phyloP scores from a whole-genome alignment of 2,329 filamentous ascomycete species.

The Penicillium sp. region DNA sequence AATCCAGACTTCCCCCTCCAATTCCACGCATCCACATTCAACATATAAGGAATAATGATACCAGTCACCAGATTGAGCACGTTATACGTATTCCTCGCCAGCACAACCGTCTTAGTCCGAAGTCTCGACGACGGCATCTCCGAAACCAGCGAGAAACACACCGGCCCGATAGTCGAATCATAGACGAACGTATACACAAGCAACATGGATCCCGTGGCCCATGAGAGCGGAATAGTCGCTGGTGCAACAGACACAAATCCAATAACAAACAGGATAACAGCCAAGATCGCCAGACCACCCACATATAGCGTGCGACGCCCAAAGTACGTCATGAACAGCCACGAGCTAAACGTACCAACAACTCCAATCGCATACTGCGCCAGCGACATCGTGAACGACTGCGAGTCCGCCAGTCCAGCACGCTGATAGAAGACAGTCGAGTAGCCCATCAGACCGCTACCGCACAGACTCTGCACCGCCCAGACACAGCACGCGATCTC shows the following conservation, averaged over 20 bases:
- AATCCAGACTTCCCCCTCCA: conserved; percentile 81
- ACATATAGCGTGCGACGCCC: conserved; percentile 44
- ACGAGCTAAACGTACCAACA: conserved; percentile 51
- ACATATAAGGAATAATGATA: conserved; percentile 81
- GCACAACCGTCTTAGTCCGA: conserved; percentile 54
- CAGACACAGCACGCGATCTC: conserved; percentile 42
- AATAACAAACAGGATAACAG: conserved; percentile 15
- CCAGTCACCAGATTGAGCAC: conserved; percentile 50
- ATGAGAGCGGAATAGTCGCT: conserved; percentile 28
- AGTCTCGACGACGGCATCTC: conserved; percentile 55
- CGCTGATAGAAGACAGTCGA: conserved; percentile 37
- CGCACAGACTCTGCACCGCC: conserved; percentile 34
- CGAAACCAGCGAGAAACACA: conserved; percentile 53
- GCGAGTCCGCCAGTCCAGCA: conserved; percentile 34
- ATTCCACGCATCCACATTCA: conserved; percentile 78
- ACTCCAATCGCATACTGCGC: conserved; percentile 62
- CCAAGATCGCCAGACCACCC: conserved; percentile 23
- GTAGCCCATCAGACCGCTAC: conserved; percentile 33
- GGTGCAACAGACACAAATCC: conserved; percentile 21
- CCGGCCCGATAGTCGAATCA: conserved; percentile 54
- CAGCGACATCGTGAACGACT: conserved; percentile 40
- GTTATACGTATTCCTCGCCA: conserved; percentile 48
- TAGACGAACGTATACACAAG: conserved; percentile 55
- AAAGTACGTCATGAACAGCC: conserved; percentile 41
- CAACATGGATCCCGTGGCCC: conserved; percentile 47